phyloP scores from a whole-genome alignment of 306 rosid genomes.

The Ziziphus jujuba region DNA sequence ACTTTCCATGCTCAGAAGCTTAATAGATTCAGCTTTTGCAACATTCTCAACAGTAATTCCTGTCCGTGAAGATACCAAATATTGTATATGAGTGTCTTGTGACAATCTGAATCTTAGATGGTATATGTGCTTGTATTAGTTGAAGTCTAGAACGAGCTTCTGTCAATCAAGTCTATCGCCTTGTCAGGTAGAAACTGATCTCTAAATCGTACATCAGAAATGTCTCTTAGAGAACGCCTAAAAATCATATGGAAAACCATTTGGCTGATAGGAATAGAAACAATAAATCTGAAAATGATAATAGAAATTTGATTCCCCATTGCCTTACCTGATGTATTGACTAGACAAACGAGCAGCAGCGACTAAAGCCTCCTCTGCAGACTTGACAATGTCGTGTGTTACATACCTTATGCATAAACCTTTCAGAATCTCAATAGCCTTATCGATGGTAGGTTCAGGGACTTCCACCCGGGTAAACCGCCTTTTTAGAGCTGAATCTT shows the following conservation, averaged over 20 bases:
- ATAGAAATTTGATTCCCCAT: not conserved
- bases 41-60: not conserved
- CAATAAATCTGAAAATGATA: not conserved
- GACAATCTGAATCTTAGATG: not conserved
- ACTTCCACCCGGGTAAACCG: conserved; percentile 7
- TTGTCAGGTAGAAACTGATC: not conserved
- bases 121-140: not conserved
- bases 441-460: conserved; percentile 12
- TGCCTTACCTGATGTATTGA: conserved; percentile 15
- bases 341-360: conserved; percentile 23
- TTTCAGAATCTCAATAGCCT: conserved; percentile 1
- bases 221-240: not conserved
- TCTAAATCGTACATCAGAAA: not conserved
- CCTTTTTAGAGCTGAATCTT: conserved; percentile 11
- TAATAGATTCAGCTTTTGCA: not conserved
- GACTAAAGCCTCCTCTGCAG: not conserved
- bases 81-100: not conserved
- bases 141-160: not conserved
- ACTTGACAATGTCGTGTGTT: conserved; percentile 3
- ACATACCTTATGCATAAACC: conserved; percentile 3
- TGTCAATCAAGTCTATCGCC: not conserved
- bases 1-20: not conserved
- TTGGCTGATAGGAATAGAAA: not conserved
- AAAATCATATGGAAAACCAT: not conserved
- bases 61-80: not conserved